Conservation (phyloP, 2,329 filamentous ascomycete genomes). For the Penicillium sp. region DNA sequence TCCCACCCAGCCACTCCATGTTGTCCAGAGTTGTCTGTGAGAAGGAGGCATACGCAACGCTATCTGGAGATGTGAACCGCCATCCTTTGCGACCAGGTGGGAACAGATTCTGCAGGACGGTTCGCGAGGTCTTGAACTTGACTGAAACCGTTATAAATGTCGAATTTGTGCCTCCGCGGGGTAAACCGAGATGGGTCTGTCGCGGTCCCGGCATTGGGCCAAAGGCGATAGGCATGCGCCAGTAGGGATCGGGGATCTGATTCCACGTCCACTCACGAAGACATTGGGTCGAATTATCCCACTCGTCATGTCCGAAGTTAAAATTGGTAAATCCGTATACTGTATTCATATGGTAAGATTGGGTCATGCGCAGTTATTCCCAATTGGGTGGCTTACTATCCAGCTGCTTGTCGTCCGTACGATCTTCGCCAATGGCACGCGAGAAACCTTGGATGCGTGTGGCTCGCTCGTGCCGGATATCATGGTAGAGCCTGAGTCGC, state of each 20-base stretch:
- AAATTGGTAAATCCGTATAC: background rate
- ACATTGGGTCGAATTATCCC: constrained; percentile 51
- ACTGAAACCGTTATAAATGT: constrained; percentile 48
- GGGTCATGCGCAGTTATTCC: too few species aligned
- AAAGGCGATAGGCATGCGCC: constrained; percentile 47
- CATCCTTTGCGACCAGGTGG: constrained; percentile 38
- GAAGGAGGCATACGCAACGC: constrained; percentile 45
- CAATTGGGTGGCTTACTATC: background rate
- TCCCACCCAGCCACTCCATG: constrained; percentile 61
- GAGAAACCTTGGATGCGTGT: constrained; percentile 50
- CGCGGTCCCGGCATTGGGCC: constrained; percentile 48
- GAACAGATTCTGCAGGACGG: constrained; percentile 49
- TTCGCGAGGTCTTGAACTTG: constrained; percentile 51
- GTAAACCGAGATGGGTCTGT: constrained; percentile 29
- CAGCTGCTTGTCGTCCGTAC: background rate
- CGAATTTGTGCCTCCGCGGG: constrained; percentile 26
- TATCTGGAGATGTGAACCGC: constrained; percentile 43
- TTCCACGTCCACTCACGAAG: constrained; percentile 48
- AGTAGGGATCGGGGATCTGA: constrained; percentile 41
- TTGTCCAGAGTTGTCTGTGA: constrained; percentile 45
- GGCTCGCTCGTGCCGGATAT: constrained; percentile 57
- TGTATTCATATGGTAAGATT: background rate
- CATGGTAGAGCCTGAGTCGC: constrained; percentile 58
- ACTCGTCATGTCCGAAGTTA: constrained; percentile 60
- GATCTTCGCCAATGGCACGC: background rate